phyloP scores from a whole-genome alignment of 2,329 filamentous ascomycete species.

The Trichoderma sp. region DNA sequence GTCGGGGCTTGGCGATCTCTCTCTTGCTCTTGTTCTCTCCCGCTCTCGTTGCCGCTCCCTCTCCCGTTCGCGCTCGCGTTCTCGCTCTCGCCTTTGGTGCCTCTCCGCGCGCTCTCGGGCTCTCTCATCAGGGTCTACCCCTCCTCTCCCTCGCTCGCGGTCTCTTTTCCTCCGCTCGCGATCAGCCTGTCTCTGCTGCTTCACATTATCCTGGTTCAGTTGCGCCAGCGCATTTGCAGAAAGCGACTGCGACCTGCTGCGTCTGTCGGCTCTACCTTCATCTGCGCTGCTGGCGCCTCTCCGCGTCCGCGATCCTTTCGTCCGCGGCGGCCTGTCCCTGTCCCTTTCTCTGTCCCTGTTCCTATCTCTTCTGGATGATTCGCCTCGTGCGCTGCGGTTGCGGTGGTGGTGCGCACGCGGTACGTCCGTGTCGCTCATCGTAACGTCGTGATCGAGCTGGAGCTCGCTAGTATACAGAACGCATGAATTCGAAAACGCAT shows the following conservation, averaged over 20 bases:
- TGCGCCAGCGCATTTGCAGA: constrained; percentile 61
- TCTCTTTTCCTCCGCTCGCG: constrained; percentile 27
- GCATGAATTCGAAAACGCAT: not conserved
- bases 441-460: constrained; percentile 24
- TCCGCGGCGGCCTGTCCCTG: constrained; percentile 39
- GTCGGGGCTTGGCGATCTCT: constrained; percentile 23
- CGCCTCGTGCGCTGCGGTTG: constrained; percentile 31
- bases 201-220: constrained; percentile 59
- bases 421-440: constrained; percentile 37
- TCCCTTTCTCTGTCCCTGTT: constrained; percentile 26
- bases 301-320: constrained; percentile 35
- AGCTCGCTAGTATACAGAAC: constrained; percentile 26
- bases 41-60: constrained; percentile 25
- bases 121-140: constrained; percentile 21
- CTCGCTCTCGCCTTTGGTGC: constrained; percentile 22
- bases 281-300: constrained; percentile 36
- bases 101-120: constrained; percentile 21
- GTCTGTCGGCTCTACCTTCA: constrained; percentile 31
- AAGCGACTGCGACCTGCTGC: constrained; percentile 32
- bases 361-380: constrained; percentile 32
- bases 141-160: constrained; percentile 6
- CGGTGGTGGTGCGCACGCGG: constrained; percentile 33
- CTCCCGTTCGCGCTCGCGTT: constrained; percentile 25
- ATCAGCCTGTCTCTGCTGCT: constrained; percentile 48
- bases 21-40: constrained; percentile 24